Conservation (phyloP, 352 stramenopile genomes). For the Phytophthora sansomeana region DNA sequence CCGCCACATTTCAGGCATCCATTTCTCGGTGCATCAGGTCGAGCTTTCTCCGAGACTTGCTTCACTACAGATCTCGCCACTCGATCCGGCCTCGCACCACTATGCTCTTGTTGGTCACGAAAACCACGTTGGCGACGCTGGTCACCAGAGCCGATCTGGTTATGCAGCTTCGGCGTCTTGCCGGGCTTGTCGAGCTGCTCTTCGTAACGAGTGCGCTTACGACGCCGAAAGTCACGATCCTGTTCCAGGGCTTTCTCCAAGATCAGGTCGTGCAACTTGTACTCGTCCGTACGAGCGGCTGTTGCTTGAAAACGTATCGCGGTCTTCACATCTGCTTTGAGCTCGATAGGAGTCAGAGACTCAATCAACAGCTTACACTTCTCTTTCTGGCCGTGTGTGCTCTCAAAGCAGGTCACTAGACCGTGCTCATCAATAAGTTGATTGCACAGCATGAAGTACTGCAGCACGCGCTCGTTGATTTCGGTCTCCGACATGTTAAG, state of each 20-base stretch:
- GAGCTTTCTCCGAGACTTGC: background rate
- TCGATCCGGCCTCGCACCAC: background rate
- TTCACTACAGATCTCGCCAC: background rate
- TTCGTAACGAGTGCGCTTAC: slow-evolving; percentile 12
- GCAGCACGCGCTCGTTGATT: slow-evolving; percentile 6
- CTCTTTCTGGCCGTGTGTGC: slow-evolving; percentile 1
- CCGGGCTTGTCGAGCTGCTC: slow-evolving; percentile 5
- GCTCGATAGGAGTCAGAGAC: background rate
- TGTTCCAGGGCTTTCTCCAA: slow-evolving; percentile 18
- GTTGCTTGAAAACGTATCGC: slow-evolving; percentile 17
- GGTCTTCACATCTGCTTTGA: slow-evolving; percentile 18
- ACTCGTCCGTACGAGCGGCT: background rate
- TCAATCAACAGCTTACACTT: slow-evolving; percentile 22
- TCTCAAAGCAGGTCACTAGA: slow-evolving; percentile 8
- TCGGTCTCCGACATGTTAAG: slow-evolving; percentile 6
- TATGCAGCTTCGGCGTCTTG: background rate
- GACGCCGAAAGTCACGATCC: slow-evolving; percentile 11
- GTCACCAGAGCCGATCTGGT: background rate
- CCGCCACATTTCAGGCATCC: slow-evolving; percentile 15
- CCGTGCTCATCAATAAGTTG: slow-evolving; percentile 14
- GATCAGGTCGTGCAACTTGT: slow-evolving; percentile 16
- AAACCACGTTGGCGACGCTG: slow-evolving; percentile 1
- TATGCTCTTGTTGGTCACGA: background rate
- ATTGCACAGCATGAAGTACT: slow-evolving; percentile 16
- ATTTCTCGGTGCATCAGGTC: background rate